phyloP scores from a whole-genome alignment of 73 alveolate genomes.

The Paramecium sonneborni region DNA sequence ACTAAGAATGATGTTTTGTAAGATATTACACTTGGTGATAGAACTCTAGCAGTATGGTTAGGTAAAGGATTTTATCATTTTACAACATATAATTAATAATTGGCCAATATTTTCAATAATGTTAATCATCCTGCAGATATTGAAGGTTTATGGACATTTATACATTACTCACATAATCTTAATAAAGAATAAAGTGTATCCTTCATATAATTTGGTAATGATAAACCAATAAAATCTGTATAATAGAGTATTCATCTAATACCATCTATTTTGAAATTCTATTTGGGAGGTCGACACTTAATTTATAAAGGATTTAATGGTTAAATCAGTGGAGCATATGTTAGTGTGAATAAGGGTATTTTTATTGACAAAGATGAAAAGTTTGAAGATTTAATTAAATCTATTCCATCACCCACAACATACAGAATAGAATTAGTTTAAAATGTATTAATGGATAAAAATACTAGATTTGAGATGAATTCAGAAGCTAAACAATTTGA shows the following conservation, averaged over 20 bases:
- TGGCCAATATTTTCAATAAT: neutral
- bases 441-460: neutral
- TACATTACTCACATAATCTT: constrained; percentile 8
- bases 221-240: neutral
- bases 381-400: neutral
- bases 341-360: constrained; percentile 13
- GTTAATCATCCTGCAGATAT: constrained; percentile 57
- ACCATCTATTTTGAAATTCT: neutral
- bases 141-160: constrained; percentile 65
- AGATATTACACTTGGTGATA: neutral
- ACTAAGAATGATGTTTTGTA: neutral
- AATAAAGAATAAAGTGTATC: neutral
- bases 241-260: neutral
- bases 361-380: neutral
- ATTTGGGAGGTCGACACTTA: constrained; percentile 8
- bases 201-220: constrained; percentile 8
- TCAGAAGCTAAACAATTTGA: neutral
- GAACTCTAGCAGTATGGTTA: constrained; percentile 32
- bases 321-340: neutral
- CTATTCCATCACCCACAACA: neutral
- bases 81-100: neutral
- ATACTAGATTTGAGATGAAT: neutral
- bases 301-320: constrained; percentile 6
- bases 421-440: neutral
- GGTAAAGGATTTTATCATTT: constrained; percentile 63